Percentiles rank a stretch among this genome's conserved stretches.
Conservation (phyloP, 2,329 filamentous ascomycete species). For the Pseudocercospora fuligena region DNA sequence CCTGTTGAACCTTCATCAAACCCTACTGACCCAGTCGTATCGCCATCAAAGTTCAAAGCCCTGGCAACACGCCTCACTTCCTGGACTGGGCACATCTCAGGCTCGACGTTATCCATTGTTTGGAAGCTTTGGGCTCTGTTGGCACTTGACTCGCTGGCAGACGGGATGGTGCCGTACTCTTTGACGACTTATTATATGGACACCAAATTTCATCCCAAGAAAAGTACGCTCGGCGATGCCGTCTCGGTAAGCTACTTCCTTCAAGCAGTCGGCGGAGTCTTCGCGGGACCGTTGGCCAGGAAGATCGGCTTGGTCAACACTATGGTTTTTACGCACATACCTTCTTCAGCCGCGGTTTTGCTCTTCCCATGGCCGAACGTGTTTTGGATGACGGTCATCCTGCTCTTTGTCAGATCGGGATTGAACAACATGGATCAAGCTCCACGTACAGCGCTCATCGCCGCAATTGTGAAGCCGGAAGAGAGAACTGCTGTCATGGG, state of each 20-base stretch:
- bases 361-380: constrained; percentile 62
- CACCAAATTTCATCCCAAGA: constrained; percentile 58
- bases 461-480: constrained; percentile 66
- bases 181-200: constrained; percentile 63
- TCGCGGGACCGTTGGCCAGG: constrained; percentile 68
- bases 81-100: constrained; percentile 62
- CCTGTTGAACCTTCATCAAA: constrained; percentile 17
- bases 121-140: constrained; percentile 70
- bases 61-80: constrained; percentile 25
- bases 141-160: constrained; percentile 69
- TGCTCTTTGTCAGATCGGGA: constrained; percentile 64
- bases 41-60: constrained; percentile 15
- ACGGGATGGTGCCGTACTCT: constrained; percentile 63
- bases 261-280: constrained; percentile 49
- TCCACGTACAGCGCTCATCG: constrained; percentile 68
- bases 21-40: constrained; percentile 9
- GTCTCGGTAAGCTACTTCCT: constrained; percentile 56
- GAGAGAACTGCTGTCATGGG: constrained; percentile 74
- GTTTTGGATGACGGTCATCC: constrained; percentile 57
- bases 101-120: constrained; percentile 59
- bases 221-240: constrained; percentile 59
- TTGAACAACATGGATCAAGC: constrained; percentile 74
- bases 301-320: constrained; percentile 66
- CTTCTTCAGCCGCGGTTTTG: constrained; percentile 65
- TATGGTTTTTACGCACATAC: constrained; percentile 64